Evolutionary conservation across 108 stramenopile species (phyloP).

Genomic region (Fragilariopsis cylindrus): DNA sequence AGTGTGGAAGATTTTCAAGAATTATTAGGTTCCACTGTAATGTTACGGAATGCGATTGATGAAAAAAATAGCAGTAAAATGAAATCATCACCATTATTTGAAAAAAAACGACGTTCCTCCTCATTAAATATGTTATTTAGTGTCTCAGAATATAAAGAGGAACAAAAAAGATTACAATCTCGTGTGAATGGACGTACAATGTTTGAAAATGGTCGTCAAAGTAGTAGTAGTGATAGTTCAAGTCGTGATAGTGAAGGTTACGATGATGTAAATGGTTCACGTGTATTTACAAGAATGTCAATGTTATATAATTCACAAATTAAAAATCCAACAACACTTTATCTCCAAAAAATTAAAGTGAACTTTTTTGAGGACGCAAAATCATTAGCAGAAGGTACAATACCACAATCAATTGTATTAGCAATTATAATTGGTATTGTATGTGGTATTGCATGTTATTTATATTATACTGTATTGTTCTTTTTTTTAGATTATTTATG

Average conservation of each 20-base stretch:
- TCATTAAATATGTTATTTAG: not conserved
- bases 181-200: no score
- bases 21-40: slow-evolving; percentile 6
- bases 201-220: no score
- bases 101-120: not conserved
- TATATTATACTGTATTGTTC: slow-evolving; percentile 60
- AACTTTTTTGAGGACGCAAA: slow-evolving; percentile 54
- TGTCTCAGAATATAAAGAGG: not conserved
- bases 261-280: no score
- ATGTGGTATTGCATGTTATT: slow-evolving; percentile 62
- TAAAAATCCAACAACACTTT: not conserved
- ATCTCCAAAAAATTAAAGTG: slow-evolving; percentile 29
- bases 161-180: no score
- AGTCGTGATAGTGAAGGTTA: no score
- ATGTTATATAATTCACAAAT: slow-evolving; percentile 10
- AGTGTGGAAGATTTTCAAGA: slow-evolving; percentile 10
- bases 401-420: slow-evolving; percentile 59
- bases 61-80: not conserved
- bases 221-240: no score
- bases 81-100: not conserved
- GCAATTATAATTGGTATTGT: slow-evolving; percentile 55
- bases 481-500: slow-evolving; percentile 49
- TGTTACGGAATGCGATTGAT: not conserved
- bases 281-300: not conserved
- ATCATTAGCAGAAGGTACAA: slow-evolving; percentile 54